A percentile compares a stretch with the other conserved stretches of the same genome.
Conservation (phyloP, 2,329 filamentous ascomycete species). For the Sporothrix brunneoviolacea region DNA sequence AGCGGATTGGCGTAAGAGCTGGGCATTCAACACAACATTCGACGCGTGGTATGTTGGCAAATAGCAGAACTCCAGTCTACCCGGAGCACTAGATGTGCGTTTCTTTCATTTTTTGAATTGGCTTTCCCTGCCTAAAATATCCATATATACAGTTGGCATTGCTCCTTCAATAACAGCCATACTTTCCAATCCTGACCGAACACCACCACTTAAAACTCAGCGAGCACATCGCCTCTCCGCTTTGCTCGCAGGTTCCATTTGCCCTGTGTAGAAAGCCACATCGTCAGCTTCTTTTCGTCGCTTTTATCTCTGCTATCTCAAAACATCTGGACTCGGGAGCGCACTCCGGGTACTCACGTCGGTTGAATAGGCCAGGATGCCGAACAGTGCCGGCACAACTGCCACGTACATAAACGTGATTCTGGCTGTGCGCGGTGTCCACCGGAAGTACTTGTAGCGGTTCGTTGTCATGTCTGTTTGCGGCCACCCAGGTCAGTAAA, state of each 20-base stretch:
- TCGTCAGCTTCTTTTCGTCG: background rate
- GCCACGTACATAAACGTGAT: slow-evolving; percentile 71
- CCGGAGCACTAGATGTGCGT: too few relatives aligned
- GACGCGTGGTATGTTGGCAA: too few relatives aligned
- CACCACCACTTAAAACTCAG: slow-evolving; percentile 58
- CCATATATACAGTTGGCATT: slow-evolving; percentile 1
- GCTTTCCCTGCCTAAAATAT: background rate
- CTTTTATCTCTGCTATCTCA: too few relatives aligned
- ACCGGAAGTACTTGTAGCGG: slow-evolving; percentile 92
- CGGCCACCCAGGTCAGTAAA: background rate
- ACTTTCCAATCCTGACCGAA: background rate
- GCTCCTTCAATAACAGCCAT: too few relatives aligned
- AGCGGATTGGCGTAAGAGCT: too few relatives aligned
- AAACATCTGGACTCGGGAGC: too few relatives aligned
- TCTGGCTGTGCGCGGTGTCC: slow-evolving; percentile 76
- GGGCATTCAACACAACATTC: too few relatives aligned
- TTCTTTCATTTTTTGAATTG: background rate
- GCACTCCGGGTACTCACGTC: slow-evolving; percentile 62
- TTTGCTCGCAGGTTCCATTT: slow-evolving; percentile 82
- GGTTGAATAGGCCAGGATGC: slow-evolving; percentile 67
- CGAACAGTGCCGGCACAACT: slow-evolving; percentile 63
- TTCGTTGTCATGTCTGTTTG: slow-evolving; percentile 68
- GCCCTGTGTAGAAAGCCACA: slow-evolving; percentile 51
- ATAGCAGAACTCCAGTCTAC: too few relatives aligned
- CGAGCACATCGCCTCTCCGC: slow-evolving; percentile 76